Evolutionary conservation across 345 rosid genomes (phyloP), one percentile per base, ranked within the genome.

Genomic region (Erysimum cheiranthoides): DNA sequence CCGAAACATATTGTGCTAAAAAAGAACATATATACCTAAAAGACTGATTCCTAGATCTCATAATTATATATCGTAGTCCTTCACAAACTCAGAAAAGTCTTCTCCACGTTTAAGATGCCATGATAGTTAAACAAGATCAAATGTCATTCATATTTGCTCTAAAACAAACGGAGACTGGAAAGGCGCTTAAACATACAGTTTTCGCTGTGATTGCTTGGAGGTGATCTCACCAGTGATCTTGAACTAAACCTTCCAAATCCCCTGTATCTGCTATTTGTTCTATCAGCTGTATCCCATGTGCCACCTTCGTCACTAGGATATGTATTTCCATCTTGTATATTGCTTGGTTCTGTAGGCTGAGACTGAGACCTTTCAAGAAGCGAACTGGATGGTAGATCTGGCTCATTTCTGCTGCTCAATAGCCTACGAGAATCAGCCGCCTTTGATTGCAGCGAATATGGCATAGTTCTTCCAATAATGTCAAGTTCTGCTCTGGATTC

Each of bases 391-490:
- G 86, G 82, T 80, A 30, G 87, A 75, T 87, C 96, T 63, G 74
- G 73, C 70, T 92, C 94, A 73, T 87, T 93, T 78, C 89, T 85
- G 65, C 51, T 42, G 70, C 35, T 85, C 30, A 83, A 76, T 66
- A 80, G 71, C 86, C 83, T 92, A 57, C 85, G 87, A 53, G 82
- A 77, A 71, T 86, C 97, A 81, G 84, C 68, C 17, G 89, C 58
- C 79, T 86, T 89, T 50, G 94, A 88, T 82, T 93, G 99, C 91
- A 93, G 80, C 28, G 99, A 89, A 84, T 93, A 96, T 52, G 96
- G 99, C 98, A 92, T 95, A 60, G 99, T 92, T 80, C 98, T 91
- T 52, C 87, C 95, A 71, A 85, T 93, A 65, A 91, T 87, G 71
- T 87, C 90, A 68, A 81, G 78, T 61, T 96, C 98, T 82, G 88